A percentile compares a stretch with the other conserved stretches of the same genome.
Evolutionary conservation across 768 basidiomycete species (phyloP).

Genomic region (Harrya chromipes): DNA sequence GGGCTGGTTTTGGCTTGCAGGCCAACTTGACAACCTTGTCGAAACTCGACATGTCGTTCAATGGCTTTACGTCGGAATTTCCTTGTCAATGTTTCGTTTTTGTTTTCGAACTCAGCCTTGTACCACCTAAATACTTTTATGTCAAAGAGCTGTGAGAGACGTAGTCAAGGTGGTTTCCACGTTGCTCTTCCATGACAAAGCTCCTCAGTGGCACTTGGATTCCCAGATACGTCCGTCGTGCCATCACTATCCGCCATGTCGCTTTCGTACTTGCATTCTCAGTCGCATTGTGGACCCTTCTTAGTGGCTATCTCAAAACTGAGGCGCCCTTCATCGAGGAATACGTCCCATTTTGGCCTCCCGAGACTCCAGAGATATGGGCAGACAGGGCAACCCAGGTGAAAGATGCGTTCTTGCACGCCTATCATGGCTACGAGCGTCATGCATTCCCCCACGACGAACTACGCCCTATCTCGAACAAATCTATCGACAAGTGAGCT

Average conservation of each 20-base stretch:
- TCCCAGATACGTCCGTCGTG: slow-evolving; percentile 6
- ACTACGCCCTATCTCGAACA: slow-evolving; percentile 50
- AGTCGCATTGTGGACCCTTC: slow-evolving; percentile 17
- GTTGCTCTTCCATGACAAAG: slow-evolving; percentile 4
- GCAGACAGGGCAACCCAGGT: slow-evolving; percentile 51
- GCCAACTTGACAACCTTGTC: slow-evolving; percentile 95
- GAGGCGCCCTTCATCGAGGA: slow-evolving; percentile 8
- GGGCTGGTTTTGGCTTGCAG: slow-evolving; percentile 94
- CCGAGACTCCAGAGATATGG: slow-evolving; percentile 43
- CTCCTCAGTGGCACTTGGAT: background rate
- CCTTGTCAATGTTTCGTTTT: slow-evolving; percentile 2
- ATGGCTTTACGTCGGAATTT: slow-evolving; percentile 4
- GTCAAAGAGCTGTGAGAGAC: no score
- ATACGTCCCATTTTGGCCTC: slow-evolving; percentile 16
- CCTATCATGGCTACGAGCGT: slow-evolving; percentile 61
- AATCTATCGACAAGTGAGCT: slow-evolving; percentile 49
- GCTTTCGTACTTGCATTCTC: slow-evolving; percentile 13
- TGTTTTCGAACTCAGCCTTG: slow-evolving; percentile 29
- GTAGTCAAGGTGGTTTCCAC: background rate
- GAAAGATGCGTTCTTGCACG: slow-evolving; percentile 60
- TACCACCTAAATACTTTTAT: background rate
- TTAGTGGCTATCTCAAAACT: slow-evolving; percentile 3
- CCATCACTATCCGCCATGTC: slow-evolving; percentile 24
- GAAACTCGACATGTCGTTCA: slow-evolving; percentile 64
- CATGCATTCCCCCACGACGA: slow-evolving; percentile 66